Conservation (phyloP, 306 rosid genomes). For the Sophora flavescens region DNA sequence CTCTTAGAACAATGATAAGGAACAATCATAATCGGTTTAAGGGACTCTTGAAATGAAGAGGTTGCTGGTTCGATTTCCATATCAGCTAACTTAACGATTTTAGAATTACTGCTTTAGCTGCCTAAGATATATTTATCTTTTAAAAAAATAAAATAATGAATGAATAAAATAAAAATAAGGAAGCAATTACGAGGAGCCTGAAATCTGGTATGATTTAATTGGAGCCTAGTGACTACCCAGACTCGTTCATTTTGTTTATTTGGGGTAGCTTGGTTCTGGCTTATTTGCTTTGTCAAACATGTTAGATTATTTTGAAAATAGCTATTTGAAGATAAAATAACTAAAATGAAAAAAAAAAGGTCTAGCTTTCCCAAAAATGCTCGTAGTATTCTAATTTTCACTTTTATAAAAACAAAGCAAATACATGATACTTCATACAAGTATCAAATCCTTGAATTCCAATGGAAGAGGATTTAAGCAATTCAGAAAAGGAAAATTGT, state of each 20-base stretch:
- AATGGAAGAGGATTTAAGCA: neutral
- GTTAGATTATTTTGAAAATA: too few relatives aligned
- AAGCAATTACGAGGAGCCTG: too few relatives aligned
- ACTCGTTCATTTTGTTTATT: too few relatives aligned
- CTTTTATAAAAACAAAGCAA: neutral
- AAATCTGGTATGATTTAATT: too few relatives aligned
- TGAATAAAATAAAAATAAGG: neutral
- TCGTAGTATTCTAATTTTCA: neutral
- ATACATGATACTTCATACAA: too few relatives aligned
- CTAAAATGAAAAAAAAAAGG: too few relatives aligned
- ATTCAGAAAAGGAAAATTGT: neutral
- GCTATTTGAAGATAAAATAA: too few relatives aligned
- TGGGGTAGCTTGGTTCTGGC: neutral
- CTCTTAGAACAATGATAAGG: conserved; percentile 3
- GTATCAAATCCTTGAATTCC: neutral
- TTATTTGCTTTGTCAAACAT: neutral
- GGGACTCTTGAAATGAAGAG: neutral
- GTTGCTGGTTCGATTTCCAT: conserved; percentile 4
- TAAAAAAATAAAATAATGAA: neutral
- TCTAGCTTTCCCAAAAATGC: too few relatives aligned
- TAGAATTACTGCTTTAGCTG: neutral
- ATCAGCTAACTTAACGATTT: neutral
- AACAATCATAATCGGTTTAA: neutral
- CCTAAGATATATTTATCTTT: neutral
- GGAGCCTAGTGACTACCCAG: too few relatives aligned